Evolutionary conservation across 805 yeast genomes (phyloP).

Genomic region (Scheffersomyces stipitis): DNA sequence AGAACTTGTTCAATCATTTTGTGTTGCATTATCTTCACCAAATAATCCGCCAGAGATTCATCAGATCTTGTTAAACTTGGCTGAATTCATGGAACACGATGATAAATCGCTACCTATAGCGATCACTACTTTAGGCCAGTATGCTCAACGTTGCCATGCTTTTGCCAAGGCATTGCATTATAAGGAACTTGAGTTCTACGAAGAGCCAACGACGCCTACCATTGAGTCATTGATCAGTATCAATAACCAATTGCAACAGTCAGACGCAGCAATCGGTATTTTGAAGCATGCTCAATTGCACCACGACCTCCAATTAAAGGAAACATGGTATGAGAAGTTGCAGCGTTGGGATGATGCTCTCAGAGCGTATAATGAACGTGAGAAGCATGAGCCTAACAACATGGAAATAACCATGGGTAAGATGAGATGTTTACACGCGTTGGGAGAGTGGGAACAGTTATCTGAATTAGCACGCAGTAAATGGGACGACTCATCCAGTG

Average conservation of each 20-base stretch:
- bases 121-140: slow-evolving; percentile 84
- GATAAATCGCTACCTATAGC: slow-evolving; percentile 91
- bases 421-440: slow-evolving; percentile 95
- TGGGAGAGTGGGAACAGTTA: slow-evolving; percentile 98
- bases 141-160: slow-evolving; percentile 94
- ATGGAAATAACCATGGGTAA: slow-evolving; percentile 95
- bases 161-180: slow-evolving; percentile 97
- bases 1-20: slow-evolving; percentile 80
- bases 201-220: slow-evolving; percentile 88
- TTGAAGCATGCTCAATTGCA: slow-evolving; percentile 90
- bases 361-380: slow-evolving; percentile 82
- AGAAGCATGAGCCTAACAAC: slow-evolving; percentile 59
- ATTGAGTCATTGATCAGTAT: slow-evolving; percentile 90
- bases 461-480: slow-evolving; percentile 81
- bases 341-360: slow-evolving; percentile 99
- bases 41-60: slow-evolving; percentile 95
- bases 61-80: slow-evolving; percentile 82
- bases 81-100: slow-evolving; percentile 97
- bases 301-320: slow-evolving; percentile 87
- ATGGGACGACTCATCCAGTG: slow-evolving; percentile 76
- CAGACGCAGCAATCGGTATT: slow-evolving; percentile 97
- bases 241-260: slow-evolving; percentile 91
- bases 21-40: slow-evolving; percentile 84
- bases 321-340: slow-evolving; percentile 95
- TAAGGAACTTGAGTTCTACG: slow-evolving; percentile 91